Evolutionary conservation across 2,329 filamentous ascomycete species (phyloP).

Genomic region (Eutypella sp.): DNA sequence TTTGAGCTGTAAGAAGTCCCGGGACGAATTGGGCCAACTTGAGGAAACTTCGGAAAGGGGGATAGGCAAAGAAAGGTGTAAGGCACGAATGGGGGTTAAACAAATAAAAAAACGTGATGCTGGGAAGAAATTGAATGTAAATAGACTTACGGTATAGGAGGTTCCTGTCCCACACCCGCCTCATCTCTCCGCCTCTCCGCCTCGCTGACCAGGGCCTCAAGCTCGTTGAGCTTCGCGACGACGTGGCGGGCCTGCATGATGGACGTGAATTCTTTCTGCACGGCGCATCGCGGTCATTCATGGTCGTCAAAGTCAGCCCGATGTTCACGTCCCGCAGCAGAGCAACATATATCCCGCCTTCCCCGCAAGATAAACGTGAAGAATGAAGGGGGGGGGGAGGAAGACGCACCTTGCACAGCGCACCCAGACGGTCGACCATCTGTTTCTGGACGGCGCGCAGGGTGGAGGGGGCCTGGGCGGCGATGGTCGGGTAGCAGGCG

Average conservation of each 20-base stretch:
- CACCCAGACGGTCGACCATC: slow-evolving; percentile 51
- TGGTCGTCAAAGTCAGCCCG: not conserved
- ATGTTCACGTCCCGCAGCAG: no score
- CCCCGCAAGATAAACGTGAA: not conserved
- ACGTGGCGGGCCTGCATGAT: slow-evolving; percentile 49
- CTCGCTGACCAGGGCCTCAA: slow-evolving; percentile 50
- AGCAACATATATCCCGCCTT: not conserved
- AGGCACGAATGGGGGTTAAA: not conserved
- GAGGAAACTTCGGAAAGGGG: not conserved
- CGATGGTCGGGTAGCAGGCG: slow-evolving; percentile 58
- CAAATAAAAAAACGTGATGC: not conserved
- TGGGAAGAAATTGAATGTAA: not conserved
- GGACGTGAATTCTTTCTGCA: slow-evolving; percentile 51
- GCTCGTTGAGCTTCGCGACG: slow-evolving; percentile 52
- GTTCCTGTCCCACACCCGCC: slow-evolving; percentile 18
- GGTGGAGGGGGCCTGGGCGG: slow-evolving; percentile 42
- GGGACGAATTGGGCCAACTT: not conserved
- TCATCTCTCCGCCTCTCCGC: slow-evolving; percentile 37
- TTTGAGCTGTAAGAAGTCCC: no score
- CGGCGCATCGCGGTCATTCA: no score
- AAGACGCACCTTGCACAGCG: slow-evolving; percentile 44
- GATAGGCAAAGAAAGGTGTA: not conserved
- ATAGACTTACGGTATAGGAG: slow-evolving; percentile 43
- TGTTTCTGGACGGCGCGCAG: slow-evolving; percentile 52
- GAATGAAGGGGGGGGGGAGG: not conserved